Conservation (phyloP, 176 grass and related monocot species). For the Ampelocalamus luodianensis region DNA sequence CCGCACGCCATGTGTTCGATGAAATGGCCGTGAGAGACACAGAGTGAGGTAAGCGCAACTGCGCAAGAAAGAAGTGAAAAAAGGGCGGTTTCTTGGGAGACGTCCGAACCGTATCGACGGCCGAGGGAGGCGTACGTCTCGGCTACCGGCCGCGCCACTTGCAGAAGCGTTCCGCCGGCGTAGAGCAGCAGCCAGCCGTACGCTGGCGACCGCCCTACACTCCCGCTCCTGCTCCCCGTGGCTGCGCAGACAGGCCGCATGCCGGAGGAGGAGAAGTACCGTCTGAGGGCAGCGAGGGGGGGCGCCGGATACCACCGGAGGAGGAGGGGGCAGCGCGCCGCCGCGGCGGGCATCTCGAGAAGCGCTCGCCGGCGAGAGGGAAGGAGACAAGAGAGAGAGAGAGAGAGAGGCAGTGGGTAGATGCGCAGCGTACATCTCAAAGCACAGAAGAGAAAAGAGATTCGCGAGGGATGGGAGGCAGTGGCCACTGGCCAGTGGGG, state of each 20-base stretch:
- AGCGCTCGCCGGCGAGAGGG: not conserved
- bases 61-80: not conserved
- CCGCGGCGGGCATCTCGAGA: conserved; percentile 46
- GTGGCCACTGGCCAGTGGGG: too few relatives aligned
- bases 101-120: conserved; percentile 65
- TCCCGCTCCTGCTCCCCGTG: conserved; percentile 5
- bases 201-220: conserved; percentile 27
- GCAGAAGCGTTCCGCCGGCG: conserved; percentile 81
- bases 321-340: conserved; percentile 16
- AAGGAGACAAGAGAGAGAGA: not conserved
- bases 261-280: not conserved
- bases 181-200: conserved; percentile 78
- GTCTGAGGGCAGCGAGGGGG: conserved; percentile 3
- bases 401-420: too few relatives aligned
- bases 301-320: conserved; percentile 20
- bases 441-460: not conserved
- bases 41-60: not conserved
- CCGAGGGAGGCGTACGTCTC: conserved; percentile 74
- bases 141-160: conserved; percentile 68
- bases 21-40: conserved; percentile 5
- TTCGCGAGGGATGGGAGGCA: not conserved
- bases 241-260: not conserved
- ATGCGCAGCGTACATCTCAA: conserved; percentile 26
- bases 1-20: not conserved
- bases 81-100: not conserved